A percentile compares a stretch with the other conserved stretches of the same genome.
Conservation (phyloP, 169 alveolate genomes). For the Plasmodium gonderi region DNA sequence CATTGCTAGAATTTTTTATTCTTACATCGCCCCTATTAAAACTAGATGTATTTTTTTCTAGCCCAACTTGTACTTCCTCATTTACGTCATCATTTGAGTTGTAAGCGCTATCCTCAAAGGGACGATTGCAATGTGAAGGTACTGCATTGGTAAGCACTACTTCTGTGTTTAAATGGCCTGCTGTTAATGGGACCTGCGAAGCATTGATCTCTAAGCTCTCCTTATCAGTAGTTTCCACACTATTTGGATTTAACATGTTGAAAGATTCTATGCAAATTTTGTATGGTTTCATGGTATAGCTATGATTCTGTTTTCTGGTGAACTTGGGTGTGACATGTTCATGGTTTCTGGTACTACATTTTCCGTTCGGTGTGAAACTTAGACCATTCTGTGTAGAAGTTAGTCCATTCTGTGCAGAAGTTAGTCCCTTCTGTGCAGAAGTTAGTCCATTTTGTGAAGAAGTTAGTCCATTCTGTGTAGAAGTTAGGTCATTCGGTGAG, state of each 20-base stretch:
- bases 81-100: too few relatives aligned
- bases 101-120: too few relatives aligned
- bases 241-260: background rate
- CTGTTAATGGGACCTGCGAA: too few relatives aligned
- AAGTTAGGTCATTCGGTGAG: background rate
- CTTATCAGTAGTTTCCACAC: background rate
- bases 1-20: background rate
- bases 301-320: constrained; percentile 25
- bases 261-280: constrained; percentile 41
- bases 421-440: background rate
- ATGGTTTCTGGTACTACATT: background rate
- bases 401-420: too few relatives aligned
- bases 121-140: too few relatives aligned
- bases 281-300: constrained; percentile 68
- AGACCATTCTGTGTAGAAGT: background rate
- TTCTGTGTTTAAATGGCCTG: too few relatives aligned
- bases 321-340: background rate
- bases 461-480: background rate
- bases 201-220: too few relatives aligned
- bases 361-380: background rate
- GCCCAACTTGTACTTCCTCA: background rate
- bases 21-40: background rate
- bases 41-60: background rate
- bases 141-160: too few relatives aligned
- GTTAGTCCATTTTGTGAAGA: background rate